phyloP scores from a whole-genome alignment of 2,329 filamentous ascomycete genomes.

The Lomentospora prolificans region DNA sequence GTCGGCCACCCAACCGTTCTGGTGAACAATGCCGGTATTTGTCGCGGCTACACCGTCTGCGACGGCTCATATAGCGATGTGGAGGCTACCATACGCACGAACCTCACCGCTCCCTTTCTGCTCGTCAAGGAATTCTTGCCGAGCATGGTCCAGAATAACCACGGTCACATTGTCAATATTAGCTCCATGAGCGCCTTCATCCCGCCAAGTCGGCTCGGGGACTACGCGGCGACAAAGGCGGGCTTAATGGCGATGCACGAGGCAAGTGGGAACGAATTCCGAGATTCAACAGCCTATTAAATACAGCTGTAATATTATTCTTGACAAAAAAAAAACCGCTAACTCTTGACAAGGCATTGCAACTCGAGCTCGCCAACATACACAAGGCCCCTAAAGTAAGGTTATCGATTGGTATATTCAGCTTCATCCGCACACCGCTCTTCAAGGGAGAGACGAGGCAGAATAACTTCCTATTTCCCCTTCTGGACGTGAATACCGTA shows the following conservation, averaged over 20 bases:
- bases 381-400: slow-evolving; percentile 47
- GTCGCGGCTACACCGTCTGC: slow-evolving; percentile 41
- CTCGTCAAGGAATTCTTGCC: slow-evolving; percentile 47
- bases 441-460: slow-evolving; percentile 12
- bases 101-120: slow-evolving; percentile 47
- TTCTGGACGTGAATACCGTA: slow-evolving; percentile 4
- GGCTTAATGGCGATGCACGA: slow-evolving; percentile 51
- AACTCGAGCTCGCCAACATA: slow-evolving; percentile 36
- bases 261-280: slow-evolving; percentile 18
- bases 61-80: slow-evolving; percentile 35
- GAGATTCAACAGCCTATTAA: too few relatives aligned
- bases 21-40: slow-evolving; percentile 47
- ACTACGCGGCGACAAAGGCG: slow-evolving; percentile 50
- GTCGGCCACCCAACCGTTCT: slow-evolving; percentile 34
- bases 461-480: slow-evolving; percentile 8
- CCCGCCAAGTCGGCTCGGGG: slow-evolving; percentile 43
- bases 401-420: slow-evolving; percentile 9
- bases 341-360: slow-evolving; percentile 17
- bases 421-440: slow-evolving; percentile 40
- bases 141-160: slow-evolving; percentile 39
- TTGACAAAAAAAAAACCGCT: background rate
- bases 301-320: background rate
- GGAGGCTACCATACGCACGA: slow-evolving; percentile 43
- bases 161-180: slow-evolving; percentile 52
- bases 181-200: slow-evolving; percentile 43